A percentile compares a stretch with the other conserved stretches of the same genome.
phyloP scores from a whole-genome alignment of 2,329 filamentous ascomycete species.

The Cladorrhinum sp. region DNA sequence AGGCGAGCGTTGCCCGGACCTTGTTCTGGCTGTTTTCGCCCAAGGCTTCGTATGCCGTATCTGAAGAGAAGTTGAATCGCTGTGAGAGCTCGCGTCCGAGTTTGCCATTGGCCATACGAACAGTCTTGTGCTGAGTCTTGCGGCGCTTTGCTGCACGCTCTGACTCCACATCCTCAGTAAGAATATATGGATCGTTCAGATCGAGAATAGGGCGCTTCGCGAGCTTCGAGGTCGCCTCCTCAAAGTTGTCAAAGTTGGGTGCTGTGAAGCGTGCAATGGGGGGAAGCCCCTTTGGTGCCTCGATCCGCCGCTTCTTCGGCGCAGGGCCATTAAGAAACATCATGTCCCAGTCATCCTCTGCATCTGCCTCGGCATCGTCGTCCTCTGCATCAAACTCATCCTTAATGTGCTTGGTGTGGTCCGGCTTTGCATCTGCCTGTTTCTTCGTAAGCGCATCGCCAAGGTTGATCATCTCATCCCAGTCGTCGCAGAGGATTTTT shows the following conservation, averaged over 20 bases:
- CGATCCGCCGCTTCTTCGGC: constrained; percentile 61
- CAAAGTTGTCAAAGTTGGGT: constrained; percentile 77
- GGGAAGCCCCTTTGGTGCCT: constrained; percentile 52
- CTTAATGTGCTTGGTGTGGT: constrained; percentile 27
- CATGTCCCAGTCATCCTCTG: constrained; percentile 61
- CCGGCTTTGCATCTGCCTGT: constrained; percentile 14
- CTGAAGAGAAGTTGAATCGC: constrained; percentile 94
- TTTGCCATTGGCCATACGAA: constrained; percentile 65
- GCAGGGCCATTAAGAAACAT: constrained; percentile 54
- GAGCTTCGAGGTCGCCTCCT: constrained; percentile 66
- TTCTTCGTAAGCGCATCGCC: constrained; percentile 33
- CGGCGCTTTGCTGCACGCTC: constrained; percentile 60
- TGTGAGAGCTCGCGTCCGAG: constrained; percentile 70
- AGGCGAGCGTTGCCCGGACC: constrained; percentile 86
- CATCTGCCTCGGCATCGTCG: constrained; percentile 55
- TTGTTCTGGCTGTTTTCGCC: constrained; percentile 98
- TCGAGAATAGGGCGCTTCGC: constrained; percentile 80
- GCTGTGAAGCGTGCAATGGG: constrained; percentile 58
- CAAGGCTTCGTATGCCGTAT: constrained; percentile 89
- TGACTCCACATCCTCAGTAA: constrained; percentile 73
- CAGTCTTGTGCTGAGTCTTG: constrained; percentile 55
- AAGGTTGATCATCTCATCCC: constrained; percentile 62
- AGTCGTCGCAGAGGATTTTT: constrained; percentile 81
- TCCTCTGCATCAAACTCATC: constrained; percentile 51
- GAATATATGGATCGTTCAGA: constrained; percentile 80